Conservation (phyloP, 768 basidiomycete genomes). For the Peribolospora kevripleyi region DNA sequence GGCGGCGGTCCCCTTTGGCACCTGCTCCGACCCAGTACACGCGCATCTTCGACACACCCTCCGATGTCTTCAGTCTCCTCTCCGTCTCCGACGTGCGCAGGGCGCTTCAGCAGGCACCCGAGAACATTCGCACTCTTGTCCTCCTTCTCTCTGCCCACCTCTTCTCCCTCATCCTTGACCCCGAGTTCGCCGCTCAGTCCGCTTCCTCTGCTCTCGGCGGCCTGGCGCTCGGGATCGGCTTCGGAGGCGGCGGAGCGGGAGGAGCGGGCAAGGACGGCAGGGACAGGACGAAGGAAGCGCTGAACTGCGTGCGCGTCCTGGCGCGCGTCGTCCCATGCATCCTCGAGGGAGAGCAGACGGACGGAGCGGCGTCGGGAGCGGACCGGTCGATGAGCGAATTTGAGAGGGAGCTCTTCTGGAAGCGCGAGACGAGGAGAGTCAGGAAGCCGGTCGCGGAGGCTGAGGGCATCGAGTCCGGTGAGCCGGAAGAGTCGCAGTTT, state of each 20-base stretch:
- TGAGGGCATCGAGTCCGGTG: not conserved
- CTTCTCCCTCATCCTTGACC: constrained; percentile 50
- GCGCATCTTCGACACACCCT: constrained; percentile 31
- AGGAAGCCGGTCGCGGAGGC: not conserved
- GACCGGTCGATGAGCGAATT: constrained; percentile 31
- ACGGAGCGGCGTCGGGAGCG: not conserved
- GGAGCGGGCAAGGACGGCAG: constrained; percentile 26
- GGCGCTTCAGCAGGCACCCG: constrained; percentile 54
- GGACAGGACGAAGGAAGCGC: constrained; percentile 48
- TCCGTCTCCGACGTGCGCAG: constrained; percentile 36
- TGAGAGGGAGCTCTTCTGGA: constrained; percentile 67
- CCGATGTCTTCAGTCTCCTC: constrained; percentile 49
- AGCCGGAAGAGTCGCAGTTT: constrained; percentile 30
- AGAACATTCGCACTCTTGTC: constrained; percentile 65
- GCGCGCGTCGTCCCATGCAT: constrained; percentile 74
- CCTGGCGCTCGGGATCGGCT: constrained; percentile 33
- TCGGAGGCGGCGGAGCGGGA: constrained; percentile 22
- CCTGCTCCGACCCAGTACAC: not conserved
- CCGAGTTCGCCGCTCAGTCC: constrained; percentile 30
- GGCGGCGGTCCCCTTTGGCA: not conserved
- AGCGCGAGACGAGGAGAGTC: constrained; percentile 26
- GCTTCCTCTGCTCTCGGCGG: constrained; percentile 26
- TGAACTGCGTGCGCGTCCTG: constrained; percentile 78
- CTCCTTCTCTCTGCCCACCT: constrained; percentile 41
- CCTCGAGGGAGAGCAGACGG: constrained; percentile 33